A percentile compares a stretch with the other conserved stretches of the same genome.
phyloP scores from a whole-genome alignment of 2,329 filamentous ascomycete species.

The Colletotrichum sp. region DNA sequence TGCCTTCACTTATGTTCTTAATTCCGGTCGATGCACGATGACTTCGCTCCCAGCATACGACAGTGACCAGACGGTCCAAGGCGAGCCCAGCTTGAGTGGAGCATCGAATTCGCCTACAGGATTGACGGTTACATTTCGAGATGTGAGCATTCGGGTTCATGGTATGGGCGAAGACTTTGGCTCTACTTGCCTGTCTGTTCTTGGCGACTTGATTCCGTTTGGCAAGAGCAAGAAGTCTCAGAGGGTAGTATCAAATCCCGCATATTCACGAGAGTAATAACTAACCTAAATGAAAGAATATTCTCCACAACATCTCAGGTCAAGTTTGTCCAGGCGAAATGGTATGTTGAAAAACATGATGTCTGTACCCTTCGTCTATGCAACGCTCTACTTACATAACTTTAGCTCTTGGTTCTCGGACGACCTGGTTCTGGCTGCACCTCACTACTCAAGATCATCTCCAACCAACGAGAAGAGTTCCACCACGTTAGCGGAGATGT shows the following conservation, averaged over 20 bases:
- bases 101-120: neutral
- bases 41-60: neutral
- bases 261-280: neutral
- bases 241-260: neutral
- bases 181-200: neutral
- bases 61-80: neutral
- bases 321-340: neutral
- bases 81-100: neutral
- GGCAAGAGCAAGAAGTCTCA: neutral
- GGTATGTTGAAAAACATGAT: neutral
- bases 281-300: neutral
- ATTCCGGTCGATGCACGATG: neutral
- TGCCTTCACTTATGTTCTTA: neutral
- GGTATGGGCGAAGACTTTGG: neutral
- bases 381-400: neutral
- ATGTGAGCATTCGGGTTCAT: neutral
- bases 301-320: neutral
- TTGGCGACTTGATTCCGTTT: neutral
- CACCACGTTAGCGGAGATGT: constrained; percentile 29
- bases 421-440: constrained; percentile 36
- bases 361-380: neutral
- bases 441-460: constrained; percentile 31
- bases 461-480: constrained; percentile 32
- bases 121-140: neutral
- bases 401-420: constrained; percentile 35